Evolutionary conservation across 2,329 filamentous ascomycete genomes (phyloP), one percentile per base, ranked within the genome.

Genomic region (Cytospora piceae): DNA sequence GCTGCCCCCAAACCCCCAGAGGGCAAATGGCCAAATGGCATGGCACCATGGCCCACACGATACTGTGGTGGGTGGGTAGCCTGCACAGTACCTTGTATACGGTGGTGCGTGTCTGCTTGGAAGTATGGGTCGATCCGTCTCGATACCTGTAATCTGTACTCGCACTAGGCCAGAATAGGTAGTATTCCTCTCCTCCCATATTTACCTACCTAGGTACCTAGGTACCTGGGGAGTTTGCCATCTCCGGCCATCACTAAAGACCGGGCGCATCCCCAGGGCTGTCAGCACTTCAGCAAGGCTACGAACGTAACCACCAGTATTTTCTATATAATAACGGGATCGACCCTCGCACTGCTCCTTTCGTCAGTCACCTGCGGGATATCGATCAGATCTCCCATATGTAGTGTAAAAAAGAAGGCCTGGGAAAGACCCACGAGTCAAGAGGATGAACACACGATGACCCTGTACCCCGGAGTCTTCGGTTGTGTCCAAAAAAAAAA

Each of bases 281-380:
- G 37, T 39, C 53, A 52, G 59, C 51, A 61, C 58, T 27, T 52
- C 59, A 27, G 51, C 59, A 29, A 61, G 59, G 51, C 59, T 61
- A n/a, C n/a, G n/a, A n/a, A n/a, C n/a, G n/a, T n/a, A n/a, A n/a
- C n/a, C n/a, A n/a, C n/a, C n/a, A n/a, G n/a, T n/a, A n/a, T n/a
- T 46, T 46, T 46, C 31, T 49, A 42, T 51, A 55, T 14, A 31
- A 32, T 32, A 55, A 37, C 37, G 22, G 52, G 59, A 61, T 61
- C 59, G 59, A 37, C 59, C 59, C 59, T 61, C 59, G 59, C 59
- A 54, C 59, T 42, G 59, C 59, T 61, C 24, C 54, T 61, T 61
- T 61, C 46, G 59, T 52, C 9, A 55, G 46, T 8, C 20, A 34
- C 17, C 32, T 55, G 59, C 59, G 54, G 59, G 51, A 55, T 37